Percentiles rank a stretch among this genome's conserved stretches.
Evolutionary conservation across 331 rosid species (phyloP).

Genomic region (Erythrophleum ivorense): DNA sequence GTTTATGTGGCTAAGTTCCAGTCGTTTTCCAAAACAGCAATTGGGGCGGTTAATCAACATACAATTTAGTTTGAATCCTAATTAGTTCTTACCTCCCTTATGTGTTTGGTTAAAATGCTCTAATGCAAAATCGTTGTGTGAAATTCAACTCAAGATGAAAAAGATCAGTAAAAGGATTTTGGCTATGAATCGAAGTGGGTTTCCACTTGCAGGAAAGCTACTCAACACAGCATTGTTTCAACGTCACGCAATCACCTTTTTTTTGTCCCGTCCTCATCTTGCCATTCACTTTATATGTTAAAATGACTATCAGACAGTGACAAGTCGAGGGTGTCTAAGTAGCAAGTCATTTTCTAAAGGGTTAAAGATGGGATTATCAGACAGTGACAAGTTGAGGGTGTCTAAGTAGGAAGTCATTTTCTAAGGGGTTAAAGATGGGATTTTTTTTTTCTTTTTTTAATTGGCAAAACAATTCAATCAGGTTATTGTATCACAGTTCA

Average conservation of each 20-base stretch:
- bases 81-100: neutral
- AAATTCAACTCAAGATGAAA: neutral
- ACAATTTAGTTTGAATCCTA: neutral
- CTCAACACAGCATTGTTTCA: conserved; percentile 1
- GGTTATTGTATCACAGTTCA: neutral
- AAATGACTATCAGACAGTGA: conserved; percentile 16
- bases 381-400: conserved; percentile 22
- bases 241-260: conserved; percentile 4
- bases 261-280: neutral
- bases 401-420: neutral
- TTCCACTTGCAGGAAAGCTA: neutral
- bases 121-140: neutral
- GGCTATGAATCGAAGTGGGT: neutral
- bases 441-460: neutral
- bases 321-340: neutral
- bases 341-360: neutral
- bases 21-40: neutral
- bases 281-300: neutral
- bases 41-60: neutral
- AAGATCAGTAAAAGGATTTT: neutral
- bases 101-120: neutral
- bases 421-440: neutral
- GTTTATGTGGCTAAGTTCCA: neutral
- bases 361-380: neutral
- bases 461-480: neutral